A percentile compares a stretch with the other conserved stretches of the same genome.
These are phyloP conservation scores for Entomophthora muscae DNA, from an alignment of 371 early-diverging fungal genomes.

Conservation along the genomic window DNA sequence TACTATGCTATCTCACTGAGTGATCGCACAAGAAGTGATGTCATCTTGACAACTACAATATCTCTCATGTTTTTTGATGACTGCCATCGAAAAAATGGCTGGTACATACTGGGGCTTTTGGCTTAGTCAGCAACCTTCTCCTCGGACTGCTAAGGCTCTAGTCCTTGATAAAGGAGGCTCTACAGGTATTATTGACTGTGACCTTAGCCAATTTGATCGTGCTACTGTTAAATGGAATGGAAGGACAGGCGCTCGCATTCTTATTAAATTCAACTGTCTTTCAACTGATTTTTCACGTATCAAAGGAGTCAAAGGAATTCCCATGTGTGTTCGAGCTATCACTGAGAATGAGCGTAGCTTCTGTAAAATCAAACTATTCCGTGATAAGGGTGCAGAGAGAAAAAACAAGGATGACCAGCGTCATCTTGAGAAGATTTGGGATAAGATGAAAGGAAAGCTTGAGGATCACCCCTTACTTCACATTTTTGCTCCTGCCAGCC, in stretches of 20 bases:
- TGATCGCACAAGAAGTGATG: constrained; percentile 24
- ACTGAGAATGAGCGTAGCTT: constrained; percentile 27
- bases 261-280: constrained; percentile 55
- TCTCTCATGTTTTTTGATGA: constrained; percentile 56
- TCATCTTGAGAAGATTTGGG: constrained; percentile 34
- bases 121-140: constrained; percentile 44
- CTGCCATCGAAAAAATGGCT: constrained; percentile 42
- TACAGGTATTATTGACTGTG: constrained; percentile 27
- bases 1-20: constrained; percentile 26
- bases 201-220: constrained; percentile 43
- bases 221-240: constrained; percentile 60
- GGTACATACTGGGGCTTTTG: constrained; percentile 58
- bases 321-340: constrained; percentile 27
- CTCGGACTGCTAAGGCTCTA: constrained; percentile 40
- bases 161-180: constrained; percentile 24
- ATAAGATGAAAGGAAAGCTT: constrained; percentile 27
- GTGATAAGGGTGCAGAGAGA: constrained; percentile 53
- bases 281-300: constrained; percentile 69
- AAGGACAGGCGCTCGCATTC: constrained; percentile 40
- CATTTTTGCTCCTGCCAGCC: constrained; percentile 16
- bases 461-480: constrained; percentile 13
- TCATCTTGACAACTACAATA: constrained; percentile 31
- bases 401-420: constrained; percentile 49
- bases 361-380: constrained; percentile 51
- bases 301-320: constrained; percentile 73